These are phyloP conservation scores for Monosporascus sp. DNA, from an alignment of 2,329 filamentous ascomycete species.

Conservation along the genomic window DNA sequence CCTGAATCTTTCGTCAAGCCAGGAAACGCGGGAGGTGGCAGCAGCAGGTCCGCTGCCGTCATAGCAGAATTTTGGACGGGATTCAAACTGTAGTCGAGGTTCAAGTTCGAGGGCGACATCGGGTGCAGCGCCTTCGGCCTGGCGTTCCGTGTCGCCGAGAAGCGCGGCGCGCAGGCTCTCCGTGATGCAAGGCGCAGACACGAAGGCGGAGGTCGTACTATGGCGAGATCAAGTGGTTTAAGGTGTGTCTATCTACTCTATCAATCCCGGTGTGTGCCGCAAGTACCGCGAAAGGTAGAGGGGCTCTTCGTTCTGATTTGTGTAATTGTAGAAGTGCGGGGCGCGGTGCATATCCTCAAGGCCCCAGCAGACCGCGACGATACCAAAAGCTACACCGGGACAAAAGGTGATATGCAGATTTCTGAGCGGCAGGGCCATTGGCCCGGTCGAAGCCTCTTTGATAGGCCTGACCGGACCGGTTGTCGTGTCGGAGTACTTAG, in stretches of 20 bases:
- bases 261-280: too few relatives aligned
- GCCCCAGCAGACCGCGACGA: background rate
- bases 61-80: conserved; percentile 1
- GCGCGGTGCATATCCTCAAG: conserved; percentile 8
- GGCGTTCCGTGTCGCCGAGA: conserved; percentile 5
- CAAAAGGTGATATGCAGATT: background rate
- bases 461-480: conserved; percentile 4
- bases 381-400: background rate
- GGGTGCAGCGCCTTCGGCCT: conserved; percentile 5
- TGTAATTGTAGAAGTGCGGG: conserved; percentile 3
- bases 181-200: conserved; percentile 3
- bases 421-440: background rate
- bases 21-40: background rate
- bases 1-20: background rate
- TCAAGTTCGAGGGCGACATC: conserved; percentile 3
- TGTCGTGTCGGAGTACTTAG: conserved; percentile 5
- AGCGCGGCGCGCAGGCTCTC: conserved; percentile 3
- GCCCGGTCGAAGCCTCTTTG: background rate
- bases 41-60: too few relatives aligned
- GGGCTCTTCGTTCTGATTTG: background rate
- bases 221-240: conserved; percentile 5
- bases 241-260: conserved; percentile 1
- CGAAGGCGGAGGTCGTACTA: background rate
- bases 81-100: conserved; percentile 3
- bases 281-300: too few relatives aligned